Evolutionary conservation across 148 eudicot genomes (phyloP).

Genomic region (Talinum fruticosum): DNA sequence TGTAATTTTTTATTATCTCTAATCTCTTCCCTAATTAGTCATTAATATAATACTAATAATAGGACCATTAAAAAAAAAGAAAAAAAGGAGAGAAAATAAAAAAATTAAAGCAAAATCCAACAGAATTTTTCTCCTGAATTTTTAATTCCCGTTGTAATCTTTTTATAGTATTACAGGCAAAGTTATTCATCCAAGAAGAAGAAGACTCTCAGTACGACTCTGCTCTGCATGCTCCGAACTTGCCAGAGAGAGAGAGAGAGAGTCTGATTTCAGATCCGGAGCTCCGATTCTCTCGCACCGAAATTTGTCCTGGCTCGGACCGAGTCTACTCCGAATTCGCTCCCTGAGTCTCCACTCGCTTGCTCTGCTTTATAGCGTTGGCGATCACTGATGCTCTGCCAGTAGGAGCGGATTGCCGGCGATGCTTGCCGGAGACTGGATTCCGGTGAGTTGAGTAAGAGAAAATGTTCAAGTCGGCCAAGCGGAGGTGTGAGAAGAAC

Average conservation of each 20-base stretch:
- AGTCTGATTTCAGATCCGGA: slow-evolving; percentile 14
- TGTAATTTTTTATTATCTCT: background rate
- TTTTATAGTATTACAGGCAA: background rate
- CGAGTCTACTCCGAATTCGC: slow-evolving; percentile 10
- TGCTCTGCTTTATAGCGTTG: background rate
- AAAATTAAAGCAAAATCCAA: background rate
- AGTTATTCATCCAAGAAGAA: too few relatives aligned
- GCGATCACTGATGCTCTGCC: slow-evolving; percentile 1
- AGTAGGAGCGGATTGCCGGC: background rate
- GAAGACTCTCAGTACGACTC: too few relatives aligned
- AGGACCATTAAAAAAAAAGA: background rate
- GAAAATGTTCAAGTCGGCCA: slow-evolving; percentile 62
- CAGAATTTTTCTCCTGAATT: slow-evolving; percentile 22
- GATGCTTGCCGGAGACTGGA: slow-evolving; percentile 36
- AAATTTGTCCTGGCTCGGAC: background rate
- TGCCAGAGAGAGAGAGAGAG: background rate
- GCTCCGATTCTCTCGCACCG: background rate
- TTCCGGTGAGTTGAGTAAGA: slow-evolving; percentile 18
- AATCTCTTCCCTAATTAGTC: background rate
- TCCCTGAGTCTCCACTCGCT: background rate
- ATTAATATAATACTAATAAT: background rate
- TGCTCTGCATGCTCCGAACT: slow-evolving; percentile 17
- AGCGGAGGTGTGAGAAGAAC: slow-evolving; percentile 80
- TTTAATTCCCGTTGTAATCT: background rate
- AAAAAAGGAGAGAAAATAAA: background rate